A percentile compares a stretch with the other conserved stretches of the same genome.
Conservation (phyloP, 176 grass and related monocot species). For the Musa beccarii region DNA sequence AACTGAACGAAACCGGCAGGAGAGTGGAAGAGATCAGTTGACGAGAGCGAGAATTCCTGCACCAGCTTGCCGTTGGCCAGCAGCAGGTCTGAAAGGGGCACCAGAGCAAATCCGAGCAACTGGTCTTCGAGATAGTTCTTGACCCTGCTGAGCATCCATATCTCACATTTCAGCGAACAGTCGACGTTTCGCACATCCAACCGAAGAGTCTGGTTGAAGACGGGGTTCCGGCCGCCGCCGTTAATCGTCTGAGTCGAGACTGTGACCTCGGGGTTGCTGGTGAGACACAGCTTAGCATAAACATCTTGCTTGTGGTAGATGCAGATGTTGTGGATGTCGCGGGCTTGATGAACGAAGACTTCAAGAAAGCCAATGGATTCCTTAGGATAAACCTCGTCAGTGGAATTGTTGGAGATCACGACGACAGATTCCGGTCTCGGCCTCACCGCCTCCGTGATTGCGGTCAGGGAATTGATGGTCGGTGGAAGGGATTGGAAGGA, state of each 20-base stretch:
- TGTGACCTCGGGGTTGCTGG: constrained; percentile 33
- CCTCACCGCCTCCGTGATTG: not conserved
- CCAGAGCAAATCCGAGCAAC: constrained; percentile 66
- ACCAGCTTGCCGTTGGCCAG: constrained; percentile 32
- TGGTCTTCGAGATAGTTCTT: constrained; percentile 91
- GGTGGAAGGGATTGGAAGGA: constrained; percentile 3
- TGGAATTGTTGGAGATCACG: constrained; percentile 21
- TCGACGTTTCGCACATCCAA: constrained; percentile 45
- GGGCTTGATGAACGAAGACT: constrained; percentile 68
- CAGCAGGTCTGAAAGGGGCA: constrained; percentile 55
- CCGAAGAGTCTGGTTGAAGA: constrained; percentile 58
- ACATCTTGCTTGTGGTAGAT: constrained; percentile 99
- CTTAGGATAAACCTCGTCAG: constrained; percentile 17
- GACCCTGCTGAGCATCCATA: constrained; percentile 89
- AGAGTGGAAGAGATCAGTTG: constrained; percentile 75
- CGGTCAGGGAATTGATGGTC: not conserved
- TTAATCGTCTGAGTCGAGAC: constrained; percentile 76
- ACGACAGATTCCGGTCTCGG: constrained; percentile 15
- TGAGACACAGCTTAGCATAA: constrained; percentile 77
- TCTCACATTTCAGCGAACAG: constrained; percentile 54
- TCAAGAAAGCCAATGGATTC: constrained; percentile 54
- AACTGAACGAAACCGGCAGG: constrained; percentile 74
- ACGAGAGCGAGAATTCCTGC: constrained; percentile 57
- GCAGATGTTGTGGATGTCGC: constrained; percentile 89
- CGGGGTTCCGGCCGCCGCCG: constrained; percentile 63